Conservation (phyloP, 208 protist genomes). For the Crithidia thermophila region DNA sequence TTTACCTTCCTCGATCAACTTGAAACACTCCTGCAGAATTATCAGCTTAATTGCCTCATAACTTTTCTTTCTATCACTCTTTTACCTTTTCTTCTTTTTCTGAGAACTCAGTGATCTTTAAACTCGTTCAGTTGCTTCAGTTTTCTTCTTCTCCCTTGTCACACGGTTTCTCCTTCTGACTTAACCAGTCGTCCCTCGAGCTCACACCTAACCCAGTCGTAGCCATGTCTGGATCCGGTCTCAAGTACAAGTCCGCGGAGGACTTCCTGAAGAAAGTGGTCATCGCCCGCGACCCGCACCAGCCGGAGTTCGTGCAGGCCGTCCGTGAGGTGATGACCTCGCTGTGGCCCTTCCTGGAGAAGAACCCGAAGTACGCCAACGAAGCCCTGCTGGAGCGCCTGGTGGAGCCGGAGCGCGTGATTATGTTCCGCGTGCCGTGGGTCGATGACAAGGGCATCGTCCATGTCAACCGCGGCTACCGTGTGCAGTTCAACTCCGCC, state of each 20-base stretch:
- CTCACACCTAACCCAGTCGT: neutral
- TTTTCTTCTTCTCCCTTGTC: slow-evolving; percentile 5
- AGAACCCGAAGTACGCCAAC: slow-evolving; percentile 76
- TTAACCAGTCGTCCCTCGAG: neutral
- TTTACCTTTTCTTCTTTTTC: neutral
- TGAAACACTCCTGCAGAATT: too few species aligned
- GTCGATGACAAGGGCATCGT: slow-evolving; percentile 84
- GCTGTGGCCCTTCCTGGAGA: slow-evolving; percentile 83
- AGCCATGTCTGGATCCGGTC: slow-evolving; percentile 10
- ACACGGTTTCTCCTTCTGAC: neutral
- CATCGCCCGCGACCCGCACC: slow-evolving; percentile 62
- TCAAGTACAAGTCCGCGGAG: slow-evolving; percentile 46
- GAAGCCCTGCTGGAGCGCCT: slow-evolving; percentile 77
- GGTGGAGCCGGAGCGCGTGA: slow-evolving; percentile 91
- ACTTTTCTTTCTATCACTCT: neutral
- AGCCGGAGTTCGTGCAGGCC: slow-evolving; percentile 91
- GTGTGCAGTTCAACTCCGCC: slow-evolving; percentile 94
- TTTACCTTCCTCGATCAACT: neutral
- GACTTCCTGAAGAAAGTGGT: slow-evolving; percentile 65
- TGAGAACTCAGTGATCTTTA: too few species aligned
- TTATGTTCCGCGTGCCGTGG: slow-evolving; percentile 95
- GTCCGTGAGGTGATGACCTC: slow-evolving; percentile 88
- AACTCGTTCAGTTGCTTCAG: too few species aligned
- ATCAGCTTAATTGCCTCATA: too few species aligned
- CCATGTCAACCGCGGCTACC: slow-evolving; percentile 91